Evolutionary conservation across 257 asterid species (phyloP).

Genomic region (Datura wrightii): DNA sequence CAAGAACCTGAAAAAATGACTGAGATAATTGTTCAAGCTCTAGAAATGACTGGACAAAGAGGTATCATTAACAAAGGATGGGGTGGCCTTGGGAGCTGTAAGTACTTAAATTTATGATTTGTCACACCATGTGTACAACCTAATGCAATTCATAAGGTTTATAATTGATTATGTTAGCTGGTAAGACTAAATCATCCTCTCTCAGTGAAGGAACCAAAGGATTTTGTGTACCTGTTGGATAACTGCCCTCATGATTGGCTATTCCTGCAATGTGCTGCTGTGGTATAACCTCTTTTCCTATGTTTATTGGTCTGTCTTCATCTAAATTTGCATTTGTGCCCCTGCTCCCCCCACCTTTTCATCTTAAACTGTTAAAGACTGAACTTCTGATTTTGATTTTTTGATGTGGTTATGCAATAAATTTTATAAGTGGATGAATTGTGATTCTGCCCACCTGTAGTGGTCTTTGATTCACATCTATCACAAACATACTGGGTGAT

Average conservation of each 20-base stretch:
- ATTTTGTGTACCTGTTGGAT: conserved; percentile 70
- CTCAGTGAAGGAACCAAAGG: conserved; percentile 77
- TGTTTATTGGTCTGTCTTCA: background rate
- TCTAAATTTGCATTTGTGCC: background rate
- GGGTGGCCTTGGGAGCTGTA: conserved; percentile 93
- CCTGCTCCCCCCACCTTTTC: background rate
- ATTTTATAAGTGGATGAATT: background rate
- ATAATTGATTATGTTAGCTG: conserved; percentile 10
- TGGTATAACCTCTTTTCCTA: conserved; percentile 51
- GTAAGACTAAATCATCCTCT: conserved; percentile 12
- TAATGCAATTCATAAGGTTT: background rate
- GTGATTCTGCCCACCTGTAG: background rate
- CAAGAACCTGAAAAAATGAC: conserved; percentile 92
- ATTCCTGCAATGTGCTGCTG: conserved; percentile 82
- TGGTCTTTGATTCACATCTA: background rate
- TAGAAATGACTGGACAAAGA: conserved; percentile 78
- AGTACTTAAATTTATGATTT: conserved; percentile 34
- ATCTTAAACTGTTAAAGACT: conserved; percentile 9
- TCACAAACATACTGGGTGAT: background rate
- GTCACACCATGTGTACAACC: background rate
- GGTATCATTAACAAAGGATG: conserved; percentile 97
- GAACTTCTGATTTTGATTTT: background rate
- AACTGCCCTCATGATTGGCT: conserved; percentile 96
- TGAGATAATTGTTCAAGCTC: conserved; percentile 72
- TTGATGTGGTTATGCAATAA: background rate